Percentiles rank a stretch among this genome's conserved stretches.
Conservation (phyloP, 345 rosid species). For the Euphorbia tirucalli region DNA sequence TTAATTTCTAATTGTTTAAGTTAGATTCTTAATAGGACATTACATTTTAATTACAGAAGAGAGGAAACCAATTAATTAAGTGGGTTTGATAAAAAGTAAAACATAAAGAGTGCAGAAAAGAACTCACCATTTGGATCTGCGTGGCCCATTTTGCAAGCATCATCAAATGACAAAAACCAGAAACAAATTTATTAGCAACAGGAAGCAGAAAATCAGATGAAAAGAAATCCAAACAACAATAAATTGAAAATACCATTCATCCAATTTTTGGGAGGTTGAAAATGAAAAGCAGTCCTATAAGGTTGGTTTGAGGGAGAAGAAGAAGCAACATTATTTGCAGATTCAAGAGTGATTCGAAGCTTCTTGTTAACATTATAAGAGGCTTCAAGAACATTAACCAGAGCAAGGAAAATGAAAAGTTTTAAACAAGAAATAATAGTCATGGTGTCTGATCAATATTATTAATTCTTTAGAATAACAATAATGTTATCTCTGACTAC, state of each 20-base stretch:
- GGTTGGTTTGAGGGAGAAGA: constrained; percentile 36
- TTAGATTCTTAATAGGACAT: too few relatives aligned
- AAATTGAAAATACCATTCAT: constrained; percentile 51
- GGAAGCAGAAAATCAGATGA: not conserved
- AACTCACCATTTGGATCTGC: constrained; percentile 80
- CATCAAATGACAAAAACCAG: constrained; percentile 15
- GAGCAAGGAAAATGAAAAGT: constrained; percentile 34
- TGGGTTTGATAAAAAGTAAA: too few relatives aligned
- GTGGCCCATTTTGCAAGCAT: constrained; percentile 13
- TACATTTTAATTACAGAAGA: too few relatives aligned
- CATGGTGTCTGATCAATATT: too few relatives aligned
- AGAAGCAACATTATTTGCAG: not conserved
- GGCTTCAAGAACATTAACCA: constrained; percentile 45
- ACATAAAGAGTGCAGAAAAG: not conserved
- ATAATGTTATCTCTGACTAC: not conserved
- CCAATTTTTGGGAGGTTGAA: constrained; percentile 75
- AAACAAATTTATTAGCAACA: constrained; percentile 7
- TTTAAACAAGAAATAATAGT: not conserved
- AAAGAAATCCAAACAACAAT: not conserved
- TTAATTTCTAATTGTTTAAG: too few relatives aligned
- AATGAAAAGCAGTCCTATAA: constrained; percentile 64
- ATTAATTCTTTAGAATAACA: too few relatives aligned
- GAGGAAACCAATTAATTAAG: too few relatives aligned
- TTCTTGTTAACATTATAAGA: constrained; percentile 36
- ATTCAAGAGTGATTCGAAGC: too few relatives aligned